phyloP scores from a whole-genome alignment of 2,329 filamentous ascomycete genomes.

The Aureobasidium sp. region DNA sequence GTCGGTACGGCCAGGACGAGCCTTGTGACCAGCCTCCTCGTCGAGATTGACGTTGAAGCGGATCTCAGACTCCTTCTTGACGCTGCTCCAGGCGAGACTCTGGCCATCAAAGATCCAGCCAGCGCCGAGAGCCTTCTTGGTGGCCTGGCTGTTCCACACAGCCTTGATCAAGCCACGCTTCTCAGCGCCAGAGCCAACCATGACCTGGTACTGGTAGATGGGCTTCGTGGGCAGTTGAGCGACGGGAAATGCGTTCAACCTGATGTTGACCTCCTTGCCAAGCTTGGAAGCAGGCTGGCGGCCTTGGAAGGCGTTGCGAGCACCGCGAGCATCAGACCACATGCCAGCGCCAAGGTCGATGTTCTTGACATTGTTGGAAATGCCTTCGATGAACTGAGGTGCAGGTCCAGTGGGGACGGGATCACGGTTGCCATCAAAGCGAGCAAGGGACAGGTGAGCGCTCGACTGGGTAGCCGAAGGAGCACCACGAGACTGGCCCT shows the following conservation, averaged over 20 bases:
- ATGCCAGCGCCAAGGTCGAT: slow-evolving; percentile 24
- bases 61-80: slow-evolving; percentile 34
- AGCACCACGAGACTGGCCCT: not conserved
- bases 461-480: not conserved
- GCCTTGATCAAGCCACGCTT: slow-evolving; percentile 65
- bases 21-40: slow-evolving; percentile 45
- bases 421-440: slow-evolving; percentile 21
- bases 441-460: not conserved
- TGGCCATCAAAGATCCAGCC: slow-evolving; percentile 75
- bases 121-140: slow-evolving; percentile 50
- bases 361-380: slow-evolving; percentile 21
- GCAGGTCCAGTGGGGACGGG: not conserved
- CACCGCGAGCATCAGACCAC: slow-evolving; percentile 26
- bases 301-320: slow-evolving; percentile 18
- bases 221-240: slow-evolving; percentile 50
- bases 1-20: slow-evolving; percentile 33
- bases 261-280: slow-evolving; percentile 35
- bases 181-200: slow-evolving; percentile 55
- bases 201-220: slow-evolving; percentile 75
- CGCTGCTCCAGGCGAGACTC: slow-evolving; percentile 71
- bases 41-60: slow-evolving; percentile 60
- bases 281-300: slow-evolving; percentile 33
- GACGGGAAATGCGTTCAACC: slow-evolving; percentile 71
- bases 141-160: slow-evolving; percentile 61
- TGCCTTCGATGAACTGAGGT: not conserved